Conservation (phyloP, 2,329 filamentous ascomycete species). For the Apiospora koreana region DNA sequence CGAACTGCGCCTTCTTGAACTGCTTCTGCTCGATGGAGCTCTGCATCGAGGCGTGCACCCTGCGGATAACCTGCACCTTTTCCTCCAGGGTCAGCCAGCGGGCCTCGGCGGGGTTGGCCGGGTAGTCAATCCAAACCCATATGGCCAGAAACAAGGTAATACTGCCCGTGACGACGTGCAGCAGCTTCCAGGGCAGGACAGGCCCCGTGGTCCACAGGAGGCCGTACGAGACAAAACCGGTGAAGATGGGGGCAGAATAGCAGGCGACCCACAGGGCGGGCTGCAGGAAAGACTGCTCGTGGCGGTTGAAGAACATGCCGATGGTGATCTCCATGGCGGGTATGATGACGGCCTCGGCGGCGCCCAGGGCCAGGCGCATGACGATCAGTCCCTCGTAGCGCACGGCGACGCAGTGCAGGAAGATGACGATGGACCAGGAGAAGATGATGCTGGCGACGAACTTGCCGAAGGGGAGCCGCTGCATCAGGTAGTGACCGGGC, state of each 20-base stretch:
- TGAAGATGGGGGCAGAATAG: constrained; percentile 36
- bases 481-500: constrained; percentile 43
- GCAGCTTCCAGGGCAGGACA: constrained; percentile 39
- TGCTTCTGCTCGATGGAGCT: constrained; percentile 40
- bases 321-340: constrained; percentile 43
- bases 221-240: constrained; percentile 42
- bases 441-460: constrained; percentile 36
- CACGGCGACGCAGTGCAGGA: constrained; percentile 38
- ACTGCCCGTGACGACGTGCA: constrained; percentile 40
- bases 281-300: constrained; percentile 36
- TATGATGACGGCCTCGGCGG: constrained; percentile 37
- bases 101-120: constrained; percentile 21
- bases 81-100: constrained; percentile 22
- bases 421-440: constrained; percentile 36
- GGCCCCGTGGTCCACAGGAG: constrained; percentile 36
- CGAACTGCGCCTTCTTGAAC: constrained; percentile 31
- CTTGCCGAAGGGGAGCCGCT: constrained; percentile 37
- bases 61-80: constrained; percentile 24
- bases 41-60: constrained; percentile 34
- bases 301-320: constrained; percentile 39
- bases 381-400: constrained; percentile 37
- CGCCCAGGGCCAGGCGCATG: constrained; percentile 38
- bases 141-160: constrained; percentile 35
- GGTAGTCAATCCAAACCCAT: constrained; percentile 36
- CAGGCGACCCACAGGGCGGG: constrained; percentile 36